Evolutionary conservation across 2,329 filamentous ascomycete species (phyloP), one percentile per base, ranked within the genome.

Genomic region (Aspergillus candidus): DNA sequence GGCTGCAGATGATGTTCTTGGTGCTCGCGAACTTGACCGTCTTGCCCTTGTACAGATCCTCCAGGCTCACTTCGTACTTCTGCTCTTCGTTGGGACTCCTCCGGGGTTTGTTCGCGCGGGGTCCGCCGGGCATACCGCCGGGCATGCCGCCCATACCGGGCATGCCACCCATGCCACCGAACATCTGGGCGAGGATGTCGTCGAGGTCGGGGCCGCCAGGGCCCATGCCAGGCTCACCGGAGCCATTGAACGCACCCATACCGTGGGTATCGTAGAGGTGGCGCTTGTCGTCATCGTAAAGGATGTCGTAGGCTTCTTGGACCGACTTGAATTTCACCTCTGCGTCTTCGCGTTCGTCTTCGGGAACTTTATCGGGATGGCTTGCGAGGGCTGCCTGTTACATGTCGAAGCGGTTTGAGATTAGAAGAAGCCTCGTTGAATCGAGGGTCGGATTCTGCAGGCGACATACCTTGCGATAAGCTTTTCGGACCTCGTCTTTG

Each of bases 41-140:
- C 76, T 97, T 96, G 59, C 93, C 93, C 72, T 94, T 96, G 78
- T 97, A 98, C 29, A 98, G 76, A 68, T 98, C 93, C 66, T 97
- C 93, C 47, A 98, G 72, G 2, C 82, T 86, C 46, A 97, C 87
- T 64, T 89, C 83, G 70, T 98, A 97, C 57, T 88, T 80, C 59
- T 94, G 88, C 64, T 94, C 84, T 67, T 96, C 91, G 55, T 90
- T 83, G 41, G 79, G 81, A 36, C 91, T 89, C 57, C 82, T 85
- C 47, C 83, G 76, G 5, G 64, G 62, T 47, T 56, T 58, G 39
- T 53, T 53, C 30, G 79, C 58, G 18, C 62, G 65, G 52, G 64
- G 63, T 38, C 70, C 72, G 12, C 69, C 69, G 53, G 69, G 68
- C 32, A 55, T 57, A n/a, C 56, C 57, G 27, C 57, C 54, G 31